Conservation (phyloP, 208 protist species). For the Perkinsela sp. region DNA sequence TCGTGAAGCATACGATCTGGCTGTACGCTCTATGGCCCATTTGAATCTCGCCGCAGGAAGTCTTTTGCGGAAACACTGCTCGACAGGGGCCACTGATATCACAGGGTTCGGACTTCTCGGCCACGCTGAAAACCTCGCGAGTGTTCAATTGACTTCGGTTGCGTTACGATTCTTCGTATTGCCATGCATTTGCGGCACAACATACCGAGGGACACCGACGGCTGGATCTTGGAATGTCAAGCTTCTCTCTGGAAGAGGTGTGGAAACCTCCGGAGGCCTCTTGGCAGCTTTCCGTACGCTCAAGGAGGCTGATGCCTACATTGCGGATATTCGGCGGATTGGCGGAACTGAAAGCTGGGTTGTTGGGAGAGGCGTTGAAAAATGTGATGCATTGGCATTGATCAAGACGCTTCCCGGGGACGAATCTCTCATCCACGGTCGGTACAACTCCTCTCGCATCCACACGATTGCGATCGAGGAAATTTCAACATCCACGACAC, state of each 20-base stretch:
- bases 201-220: slow-evolving; percentile 29
- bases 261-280: slow-evolving; percentile 78
- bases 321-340: slow-evolving; percentile 18
- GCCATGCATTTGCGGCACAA: slow-evolving; percentile 52
- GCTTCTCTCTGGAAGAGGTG: slow-evolving; percentile 52
- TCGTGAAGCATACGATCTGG: slow-evolving; percentile 31
- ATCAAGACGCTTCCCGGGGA: too few species aligned
- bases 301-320: slow-evolving; percentile 23
- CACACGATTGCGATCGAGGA: too few species aligned
- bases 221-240: slow-evolving; percentile 42
- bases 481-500: too few species aligned
- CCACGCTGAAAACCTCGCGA: slow-evolving; percentile 68
- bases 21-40: slow-evolving; percentile 44
- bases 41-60: slow-evolving; percentile 55
- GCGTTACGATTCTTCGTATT: slow-evolving; percentile 34
- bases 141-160: slow-evolving; percentile 15
- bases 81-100: slow-evolving; percentile 75
- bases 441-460: too few species aligned
- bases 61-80: slow-evolving; percentile 49
- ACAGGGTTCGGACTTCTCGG: slow-evolving; percentile 86
- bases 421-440: too few species aligned
- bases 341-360: slow-evolving; percentile 51
- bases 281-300: slow-evolving; percentile 33
- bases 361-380: slow-evolving; percentile 17
- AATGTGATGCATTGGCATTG: too few species aligned